These are phyloP conservation scores for Fragosphaeria purpurea DNA, from an alignment of 2,329 filamentous ascomycete species.

Conservation along the genomic window DNA sequence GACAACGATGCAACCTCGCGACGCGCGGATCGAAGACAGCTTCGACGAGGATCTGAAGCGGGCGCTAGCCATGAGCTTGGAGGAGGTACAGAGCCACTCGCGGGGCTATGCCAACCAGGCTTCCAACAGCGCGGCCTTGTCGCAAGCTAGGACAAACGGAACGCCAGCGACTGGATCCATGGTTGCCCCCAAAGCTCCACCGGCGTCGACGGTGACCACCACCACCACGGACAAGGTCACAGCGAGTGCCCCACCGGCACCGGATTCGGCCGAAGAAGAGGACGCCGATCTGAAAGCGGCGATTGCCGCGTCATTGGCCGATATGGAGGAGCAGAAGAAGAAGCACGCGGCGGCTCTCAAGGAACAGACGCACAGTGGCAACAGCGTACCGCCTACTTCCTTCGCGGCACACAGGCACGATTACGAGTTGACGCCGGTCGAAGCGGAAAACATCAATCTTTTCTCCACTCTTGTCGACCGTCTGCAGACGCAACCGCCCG, in stretches of 20 bases:
- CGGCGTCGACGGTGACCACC: background rate
- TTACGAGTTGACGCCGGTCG: constrained; percentile 85
- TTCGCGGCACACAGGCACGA: constrained; percentile 71
- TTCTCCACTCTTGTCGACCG: constrained; percentile 92
- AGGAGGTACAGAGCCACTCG: constrained; percentile 72
- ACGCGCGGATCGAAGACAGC: constrained; percentile 75
- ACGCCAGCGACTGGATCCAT: no score
- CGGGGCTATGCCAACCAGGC: constrained; percentile 43
- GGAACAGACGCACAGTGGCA: constrained; percentile 55
- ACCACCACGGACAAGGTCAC: constrained; percentile 19
- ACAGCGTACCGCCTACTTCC: constrained; percentile 37
- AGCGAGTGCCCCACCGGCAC: background rate
- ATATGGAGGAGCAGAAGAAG: constrained; percentile 98
- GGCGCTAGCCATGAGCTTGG: constrained; percentile 91
- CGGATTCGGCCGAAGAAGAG: constrained; percentile 54
- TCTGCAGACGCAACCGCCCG: constrained; percentile 86
- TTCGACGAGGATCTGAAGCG: constrained; percentile 94
- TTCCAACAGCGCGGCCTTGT: constrained; percentile 7
- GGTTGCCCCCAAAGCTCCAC: background rate
- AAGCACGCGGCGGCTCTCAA: constrained; percentile 76
- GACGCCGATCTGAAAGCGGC: constrained; percentile 90
- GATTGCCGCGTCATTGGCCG: constrained; percentile 85
- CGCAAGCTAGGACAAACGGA: constrained; percentile 21
- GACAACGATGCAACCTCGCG: constrained; percentile 72
- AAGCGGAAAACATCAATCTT: constrained; percentile 95